These are phyloP conservation scores for Tylopilus rubrobrunneus DNA, from an alignment of 768 basidiomycete species.

Conservation along the genomic window DNA sequence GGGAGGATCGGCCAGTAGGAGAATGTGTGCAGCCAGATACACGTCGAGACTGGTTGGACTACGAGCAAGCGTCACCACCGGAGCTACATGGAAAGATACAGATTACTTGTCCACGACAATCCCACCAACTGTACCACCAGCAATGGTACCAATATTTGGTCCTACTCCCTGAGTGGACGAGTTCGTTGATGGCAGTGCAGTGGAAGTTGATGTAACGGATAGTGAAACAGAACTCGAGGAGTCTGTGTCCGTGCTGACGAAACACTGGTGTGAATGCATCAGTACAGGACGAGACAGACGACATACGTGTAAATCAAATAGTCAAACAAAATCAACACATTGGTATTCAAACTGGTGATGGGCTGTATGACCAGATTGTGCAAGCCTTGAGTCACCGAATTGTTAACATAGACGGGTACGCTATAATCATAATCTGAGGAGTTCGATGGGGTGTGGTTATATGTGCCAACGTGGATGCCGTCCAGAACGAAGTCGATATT, in stretches of 20 bases:
- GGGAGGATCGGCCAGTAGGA: slow-evolving; percentile 54
- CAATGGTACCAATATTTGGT: neutral
- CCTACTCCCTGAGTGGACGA: no score
- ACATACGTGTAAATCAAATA: slow-evolving; percentile 19
- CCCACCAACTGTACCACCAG: slow-evolving; percentile 6
- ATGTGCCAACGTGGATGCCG: neutral
- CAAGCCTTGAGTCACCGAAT: neutral
- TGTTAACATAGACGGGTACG: slow-evolving; percentile 11
- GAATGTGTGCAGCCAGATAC: slow-evolving; percentile 66
- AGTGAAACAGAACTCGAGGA: no score
- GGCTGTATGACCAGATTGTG: slow-evolving; percentile 16
- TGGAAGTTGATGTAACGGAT: no score
- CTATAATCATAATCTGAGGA: slow-evolving; percentile 10
- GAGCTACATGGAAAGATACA: neutral
- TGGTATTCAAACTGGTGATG: neutral
- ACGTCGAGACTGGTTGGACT: slow-evolving; percentile 67
- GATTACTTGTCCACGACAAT: slow-evolving; percentile 40
- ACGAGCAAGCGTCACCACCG: neutral
- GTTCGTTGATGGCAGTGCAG: no score
- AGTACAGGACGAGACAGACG: neutral
- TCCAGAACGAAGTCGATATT: slow-evolving; percentile 10
- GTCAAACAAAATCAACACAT: slow-evolving; percentile 13
- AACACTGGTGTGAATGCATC: no score
- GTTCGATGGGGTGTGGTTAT: neutral
- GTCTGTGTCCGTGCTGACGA: no score